Base-by-base conservation (phyloP, 2,329 filamentous ascomycete genomes). In the Scortechinia acanthostroma region DNA sequence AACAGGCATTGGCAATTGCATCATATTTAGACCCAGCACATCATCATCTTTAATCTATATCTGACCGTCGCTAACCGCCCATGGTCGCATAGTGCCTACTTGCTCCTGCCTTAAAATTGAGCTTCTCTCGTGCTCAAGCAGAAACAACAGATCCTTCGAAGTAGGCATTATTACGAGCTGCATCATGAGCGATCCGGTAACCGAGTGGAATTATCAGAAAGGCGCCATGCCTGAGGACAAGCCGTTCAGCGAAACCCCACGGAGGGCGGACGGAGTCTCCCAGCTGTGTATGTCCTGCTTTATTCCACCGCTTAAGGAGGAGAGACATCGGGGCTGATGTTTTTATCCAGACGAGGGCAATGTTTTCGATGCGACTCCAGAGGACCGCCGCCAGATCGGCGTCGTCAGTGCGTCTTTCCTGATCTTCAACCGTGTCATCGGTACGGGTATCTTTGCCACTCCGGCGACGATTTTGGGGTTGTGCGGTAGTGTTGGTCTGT, bases 401-500 rank as follows among this genome's bases (percentile, higher is more conserved):
- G 54, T 78, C 42, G 59, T 68, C 42, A 74, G 71, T 3, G 77
- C 78, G 17, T 62, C 70, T 17, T 76, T 80, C 59, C 65, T 81
- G 47, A 79, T 83, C 57, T 74, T 82, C 59, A 82, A 82, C 63
- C 74, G 78, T 47, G 77, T 83, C 63, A 76, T 85, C 46, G 80
- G 80, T 35, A 83, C 77, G 10, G 80, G 80, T 49, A 83, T 85
- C 59, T 84, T 83, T 52, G 76, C 80, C 1, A 83, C 79, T 0
- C 79, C 80, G 0, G 70, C 70, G 35, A 67, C 71, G 33, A 80
- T 84, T 50, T 65, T 83, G 44, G 53, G 60, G 2, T 68, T 77
- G 0, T 74, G 70, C 5, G 79, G 80, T 47, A 80, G 74, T 47
- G 71, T 81, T n/a, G 80, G 80, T 3, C 66, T 83, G 0, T 68